Conservation (phyloP, 106 monocot species). For the Acanthochlamys bracteata region DNA sequence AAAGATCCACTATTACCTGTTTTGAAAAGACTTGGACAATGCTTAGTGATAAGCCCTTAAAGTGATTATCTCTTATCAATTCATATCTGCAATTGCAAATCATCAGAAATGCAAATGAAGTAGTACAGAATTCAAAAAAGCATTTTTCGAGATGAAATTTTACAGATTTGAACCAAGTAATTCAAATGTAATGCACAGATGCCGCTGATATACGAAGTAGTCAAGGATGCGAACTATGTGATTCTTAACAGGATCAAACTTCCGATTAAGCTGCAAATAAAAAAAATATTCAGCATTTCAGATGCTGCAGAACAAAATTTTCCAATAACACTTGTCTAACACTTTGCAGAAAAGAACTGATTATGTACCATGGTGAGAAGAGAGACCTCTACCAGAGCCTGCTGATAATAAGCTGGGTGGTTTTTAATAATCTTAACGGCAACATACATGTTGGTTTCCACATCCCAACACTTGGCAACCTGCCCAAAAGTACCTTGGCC, state of each 20-base stretch:
- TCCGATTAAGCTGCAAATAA: conserved; percentile 68
- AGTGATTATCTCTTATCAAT: conserved; percentile 59
- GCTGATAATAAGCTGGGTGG: conserved; percentile 80
- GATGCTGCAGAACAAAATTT: neutral
- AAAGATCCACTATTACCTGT: conserved; percentile 40
- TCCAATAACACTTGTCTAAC: neutral
- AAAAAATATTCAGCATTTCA: neutral
- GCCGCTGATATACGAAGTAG: conserved; percentile 65
- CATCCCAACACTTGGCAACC: conserved; percentile 83
- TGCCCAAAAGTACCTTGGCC: conserved; percentile 99
- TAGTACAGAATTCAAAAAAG: neutral
- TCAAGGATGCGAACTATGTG: conserved; percentile 92
- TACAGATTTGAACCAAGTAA: conserved; percentile 95
- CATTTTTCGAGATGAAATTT: conserved; percentile 10
- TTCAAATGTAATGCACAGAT: conserved; percentile 96
- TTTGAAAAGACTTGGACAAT: conserved; percentile 75
- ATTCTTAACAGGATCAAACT: conserved; percentile 56
- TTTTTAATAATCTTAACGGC: conserved; percentile 99
- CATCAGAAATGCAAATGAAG: too few species aligned
- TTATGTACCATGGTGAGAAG: conserved; percentile 56
- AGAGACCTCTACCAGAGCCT: conserved; percentile 79
- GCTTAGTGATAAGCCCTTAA: conserved; percentile 72
- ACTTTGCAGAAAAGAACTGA: neutral
- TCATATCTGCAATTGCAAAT: conserved; percentile 41
- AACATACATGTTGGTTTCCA: conserved; percentile 63